These are phyloP conservation scores for Aulographum hederae DNA, from an alignment of 2,329 filamentous ascomycete species.

Conservation along the genomic window DNA sequence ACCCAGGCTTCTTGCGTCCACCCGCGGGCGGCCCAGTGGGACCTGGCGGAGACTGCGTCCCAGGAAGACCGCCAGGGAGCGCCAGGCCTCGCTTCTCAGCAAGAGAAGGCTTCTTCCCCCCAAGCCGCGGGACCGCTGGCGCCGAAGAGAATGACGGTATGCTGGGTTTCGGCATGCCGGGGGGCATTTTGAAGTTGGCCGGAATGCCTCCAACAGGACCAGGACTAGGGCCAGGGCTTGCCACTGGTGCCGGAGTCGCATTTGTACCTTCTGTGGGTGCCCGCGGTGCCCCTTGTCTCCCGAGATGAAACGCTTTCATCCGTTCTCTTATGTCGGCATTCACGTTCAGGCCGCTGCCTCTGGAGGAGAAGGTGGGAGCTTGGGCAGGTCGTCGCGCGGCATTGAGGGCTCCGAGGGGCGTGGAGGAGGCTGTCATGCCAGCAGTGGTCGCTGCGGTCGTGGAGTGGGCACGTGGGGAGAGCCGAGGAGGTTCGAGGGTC, in stretches of 20 bases:
- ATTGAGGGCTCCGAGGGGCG: slow-evolving; percentile 59
- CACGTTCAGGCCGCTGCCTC: slow-evolving; percentile 30
- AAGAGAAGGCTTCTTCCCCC: slow-evolving; percentile 35
- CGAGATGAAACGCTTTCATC: slow-evolving; percentile 52
- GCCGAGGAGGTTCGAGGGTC: slow-evolving; percentile 23
- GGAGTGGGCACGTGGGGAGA: slow-evolving; percentile 39
- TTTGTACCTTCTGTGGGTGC: slow-evolving; percentile 4
- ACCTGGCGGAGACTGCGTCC: slow-evolving; percentile 19
- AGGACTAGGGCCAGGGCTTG: slow-evolving; percentile 6
- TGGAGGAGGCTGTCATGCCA: slow-evolving; percentile 67
- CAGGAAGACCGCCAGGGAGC: slow-evolving; percentile 35
- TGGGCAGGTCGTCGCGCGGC: slow-evolving; percentile 38
- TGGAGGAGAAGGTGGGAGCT: slow-evolving; percentile 23
- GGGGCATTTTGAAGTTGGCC: slow-evolving; percentile 23
- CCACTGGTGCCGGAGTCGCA: slow-evolving; percentile 11
- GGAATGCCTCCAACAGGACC: slow-evolving; percentile 18
- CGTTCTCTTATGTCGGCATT: slow-evolving; percentile 43
- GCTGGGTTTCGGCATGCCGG: slow-evolving; percentile 16
- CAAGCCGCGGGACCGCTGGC: slow-evolving; percentile 20
- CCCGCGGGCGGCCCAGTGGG: slow-evolving; percentile 10
- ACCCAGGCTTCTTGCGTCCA: slow-evolving; percentile 21
- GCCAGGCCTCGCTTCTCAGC: slow-evolving; percentile 50
- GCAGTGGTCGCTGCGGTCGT: slow-evolving; percentile 33
- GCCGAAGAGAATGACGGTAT: slow-evolving; percentile 27
- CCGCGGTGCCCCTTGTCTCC: slow-evolving; percentile 38